Percentiles rank a stretch among this genome's conserved stretches.
phyloP scores from a whole-genome alignment of 23 red algal genomes.

The Agarophyton chilense region DNA sequence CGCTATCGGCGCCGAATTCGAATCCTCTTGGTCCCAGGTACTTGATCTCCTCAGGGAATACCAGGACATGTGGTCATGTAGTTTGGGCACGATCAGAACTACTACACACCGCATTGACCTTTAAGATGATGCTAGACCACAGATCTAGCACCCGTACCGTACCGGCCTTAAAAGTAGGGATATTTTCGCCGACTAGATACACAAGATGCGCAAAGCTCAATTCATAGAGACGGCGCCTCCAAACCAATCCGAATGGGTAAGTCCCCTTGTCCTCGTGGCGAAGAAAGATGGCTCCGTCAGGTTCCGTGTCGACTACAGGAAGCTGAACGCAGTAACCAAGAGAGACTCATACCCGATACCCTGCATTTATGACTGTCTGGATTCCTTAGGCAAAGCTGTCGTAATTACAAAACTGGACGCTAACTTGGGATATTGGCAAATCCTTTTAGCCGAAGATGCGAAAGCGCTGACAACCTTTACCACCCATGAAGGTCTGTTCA shows the following conservation, averaged over 20 bases:
- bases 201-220: background rate
- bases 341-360: background rate
- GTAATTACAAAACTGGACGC: background rate
- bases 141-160: background rate
- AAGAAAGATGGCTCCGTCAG: background rate
- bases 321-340: too few species aligned
- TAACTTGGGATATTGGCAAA: constrained; percentile 15
- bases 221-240: background rate
- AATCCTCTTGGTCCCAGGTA: background rate
- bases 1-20: background rate
- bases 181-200: background rate
- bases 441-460: background rate
- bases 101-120: background rate
- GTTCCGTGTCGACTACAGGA: background rate
- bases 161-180: background rate
- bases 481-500: too few species aligned
- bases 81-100: background rate
- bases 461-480: too few species aligned
- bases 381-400: background rate
- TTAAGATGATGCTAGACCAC: background rate
- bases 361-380: background rate
- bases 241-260: background rate
- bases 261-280: background rate
- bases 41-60: background rate
- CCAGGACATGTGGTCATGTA: background rate